A percentile compares a stretch with the other conserved stretches of the same genome.
These are phyloP conservation scores for Dioscorea alata DNA, from an alignment of 106 monocot genomes.

Conservation along the genomic window DNA sequence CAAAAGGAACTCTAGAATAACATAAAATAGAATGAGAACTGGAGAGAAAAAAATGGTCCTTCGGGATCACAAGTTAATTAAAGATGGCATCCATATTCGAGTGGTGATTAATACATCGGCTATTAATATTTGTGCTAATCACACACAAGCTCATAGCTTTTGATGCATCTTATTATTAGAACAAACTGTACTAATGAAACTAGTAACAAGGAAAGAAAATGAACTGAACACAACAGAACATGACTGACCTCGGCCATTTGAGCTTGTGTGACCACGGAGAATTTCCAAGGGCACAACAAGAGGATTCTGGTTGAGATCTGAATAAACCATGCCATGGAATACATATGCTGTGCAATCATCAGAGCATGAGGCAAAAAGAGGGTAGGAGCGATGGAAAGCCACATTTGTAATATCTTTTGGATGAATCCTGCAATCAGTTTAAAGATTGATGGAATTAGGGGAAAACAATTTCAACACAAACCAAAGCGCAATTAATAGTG, in stretches of 20 bases:
- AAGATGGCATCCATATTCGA: too few species aligned
- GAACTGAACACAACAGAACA: neutral
- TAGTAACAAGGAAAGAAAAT: neutral
- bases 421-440: conserved; percentile 43
- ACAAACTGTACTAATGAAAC: neutral
- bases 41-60: neutral
- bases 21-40: neutral
- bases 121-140: too few species aligned
- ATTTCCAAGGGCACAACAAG: conserved; percentile 96
- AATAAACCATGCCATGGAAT: conserved; percentile 94
- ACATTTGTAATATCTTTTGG: conserved; percentile 90
- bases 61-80: too few species aligned
- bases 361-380: conserved; percentile 89
- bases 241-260: conserved; percentile 50
- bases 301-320: conserved; percentile 96
- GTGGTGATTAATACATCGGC: too few species aligned
- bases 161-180: too few species aligned
- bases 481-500: too few species aligned
- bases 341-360: conserved; percentile 86
- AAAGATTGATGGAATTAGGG: neutral
- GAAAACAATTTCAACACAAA: neutral
- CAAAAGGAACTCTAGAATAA: too few species aligned
- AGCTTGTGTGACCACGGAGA: conserved; percentile 65
- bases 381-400: conserved; percentile 82
- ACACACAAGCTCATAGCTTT: too few species aligned